Evolutionary conservation across 108 stramenopile genomes (phyloP), one percentile per base, ranked within the genome.

Genomic region (Cyclotella cryptica): DNA sequence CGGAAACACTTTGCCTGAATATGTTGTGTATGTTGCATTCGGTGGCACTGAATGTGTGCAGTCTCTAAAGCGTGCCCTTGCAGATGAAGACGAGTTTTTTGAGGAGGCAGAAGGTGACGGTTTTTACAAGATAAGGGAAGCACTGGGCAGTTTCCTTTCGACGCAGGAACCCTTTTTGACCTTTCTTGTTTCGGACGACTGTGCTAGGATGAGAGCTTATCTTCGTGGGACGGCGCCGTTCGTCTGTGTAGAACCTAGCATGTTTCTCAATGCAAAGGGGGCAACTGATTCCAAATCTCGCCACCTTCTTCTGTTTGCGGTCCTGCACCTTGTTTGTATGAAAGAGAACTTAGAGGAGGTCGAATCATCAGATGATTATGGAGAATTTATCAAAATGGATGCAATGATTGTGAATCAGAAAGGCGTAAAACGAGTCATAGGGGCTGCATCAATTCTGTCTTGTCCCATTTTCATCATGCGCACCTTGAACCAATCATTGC

Each of bases 131-230:
- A 89, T 92, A 42, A 78, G 85, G 59, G 66, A 79, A 29, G 78
- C 83, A 21, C 75, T 89, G 13, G 84, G 90, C 39, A 87, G 84
- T 7, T 88, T 83, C 27, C 64, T 95, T 58, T 78, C 84, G 4
- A 82, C 83, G 30, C 81, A 83, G 27, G 72, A 81, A 30, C 78
- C 83, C 11, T 95, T 93, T 69, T 52, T 92, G 14, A 78, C 89
- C 14, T 95, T 95, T 70, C 66, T 95, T 51, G 64, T 81, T 6
- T 91, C 90, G 24, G 78, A 85, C 44, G 86, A 93, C 29, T 93
- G 92, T 66, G 80, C 94, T 11, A 73, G 91, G n/a, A 93, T 95
- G 94, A 85, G 94, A 44, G 94, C 86, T 1, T 95, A 92, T 63
- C 77, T 95, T 24, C 72, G 90, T 11, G 86, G 85, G 43, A 84